These are phyloP conservation scores for Verticillium tricorpus DNA, from an alignment of 2,329 filamentous ascomycete genomes.

Conservation along the genomic window DNA sequence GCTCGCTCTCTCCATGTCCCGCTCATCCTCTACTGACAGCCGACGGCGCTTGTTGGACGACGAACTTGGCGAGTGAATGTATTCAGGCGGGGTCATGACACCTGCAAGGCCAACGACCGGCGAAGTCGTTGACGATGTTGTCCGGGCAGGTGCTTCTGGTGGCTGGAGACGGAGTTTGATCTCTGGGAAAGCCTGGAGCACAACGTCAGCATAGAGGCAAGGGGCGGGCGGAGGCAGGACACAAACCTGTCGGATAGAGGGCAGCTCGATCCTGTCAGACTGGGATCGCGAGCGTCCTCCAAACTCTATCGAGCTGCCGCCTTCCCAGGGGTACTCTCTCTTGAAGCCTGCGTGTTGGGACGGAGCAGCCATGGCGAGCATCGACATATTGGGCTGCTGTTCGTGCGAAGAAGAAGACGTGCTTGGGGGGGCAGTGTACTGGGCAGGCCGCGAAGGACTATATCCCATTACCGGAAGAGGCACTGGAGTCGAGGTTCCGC, in stretches of 20 bases:
- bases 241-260: conserved; percentile 49
- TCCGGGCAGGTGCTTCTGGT: conserved; percentile 25
- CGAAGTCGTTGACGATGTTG: conserved; percentile 22
- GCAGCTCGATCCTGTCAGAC: conserved; percentile 38
- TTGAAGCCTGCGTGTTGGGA: conserved; percentile 35
- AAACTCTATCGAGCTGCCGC: conserved; percentile 27
- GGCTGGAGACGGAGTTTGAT: conserved; percentile 29
- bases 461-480: conserved; percentile 33
- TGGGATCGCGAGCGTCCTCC: conserved; percentile 30
- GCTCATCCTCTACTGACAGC: conserved; percentile 35
- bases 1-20: conserved; percentile 32
- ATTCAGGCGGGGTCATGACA: conserved; percentile 37
- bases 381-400: conserved; percentile 40
- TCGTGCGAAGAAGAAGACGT: conserved; percentile 14
- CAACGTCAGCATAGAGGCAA: not conserved
- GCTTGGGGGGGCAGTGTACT: conserved; percentile 21
- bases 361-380: conserved; percentile 41
- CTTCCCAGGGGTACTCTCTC: conserved; percentile 34
- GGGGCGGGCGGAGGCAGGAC: not conserved
- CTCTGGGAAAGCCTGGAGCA: conserved; percentile 40
- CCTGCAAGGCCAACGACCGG: conserved; percentile 24
- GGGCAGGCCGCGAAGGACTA: conserved; percentile 27
- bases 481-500: conserved; percentile 16
- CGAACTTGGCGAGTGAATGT: conserved; percentile 41
- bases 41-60: conserved; percentile 42